Evolutionary conservation across 1,284 basidiomycete species (phyloP).

Genomic region (Tausonia pullulans): DNA sequence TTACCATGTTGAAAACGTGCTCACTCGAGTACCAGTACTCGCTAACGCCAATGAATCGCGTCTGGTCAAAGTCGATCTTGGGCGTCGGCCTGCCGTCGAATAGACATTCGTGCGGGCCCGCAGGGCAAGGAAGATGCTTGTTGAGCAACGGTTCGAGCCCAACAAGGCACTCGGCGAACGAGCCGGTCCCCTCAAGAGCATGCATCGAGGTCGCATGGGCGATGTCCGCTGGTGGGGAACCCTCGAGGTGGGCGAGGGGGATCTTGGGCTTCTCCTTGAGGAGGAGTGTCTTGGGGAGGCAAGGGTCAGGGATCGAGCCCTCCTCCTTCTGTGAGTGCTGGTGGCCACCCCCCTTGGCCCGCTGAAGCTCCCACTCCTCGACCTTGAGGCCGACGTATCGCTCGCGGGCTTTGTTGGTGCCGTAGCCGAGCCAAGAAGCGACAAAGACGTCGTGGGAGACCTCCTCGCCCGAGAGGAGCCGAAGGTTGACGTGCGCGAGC

Average conservation of each 20-base stretch:
- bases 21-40: constrained; percentile 99
- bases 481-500: constrained; percentile 68
- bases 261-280: constrained; percentile 39
- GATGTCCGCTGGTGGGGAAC: constrained; percentile 36
- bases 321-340: neutral
- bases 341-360: constrained; percentile 13
- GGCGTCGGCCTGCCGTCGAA: constrained; percentile 89
- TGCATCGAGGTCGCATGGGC: constrained; percentile 44
- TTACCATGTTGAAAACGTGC: constrained; percentile 62
- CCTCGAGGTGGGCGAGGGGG: constrained; percentile 7
- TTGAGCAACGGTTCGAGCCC: constrained; percentile 70
- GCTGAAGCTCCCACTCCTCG: constrained; percentile 40
- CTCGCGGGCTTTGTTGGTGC: constrained; percentile 89
- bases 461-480: constrained; percentile 71
- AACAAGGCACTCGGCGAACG: constrained; percentile 72
- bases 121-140: constrained; percentile 69
- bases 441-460: constrained; percentile 91
- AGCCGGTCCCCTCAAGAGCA: constrained; percentile 73
- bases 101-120: constrained; percentile 54
- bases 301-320: constrained; percentile 64
- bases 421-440: constrained; percentile 96
- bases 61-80: constrained; percentile 76
- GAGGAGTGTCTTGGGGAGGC: constrained; percentile 66
- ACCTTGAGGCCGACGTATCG: constrained; percentile 69
- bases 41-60: constrained; percentile 91